Conservation (phyloP, 345 rosid genomes). For the Moricandia arvensis region DNA sequence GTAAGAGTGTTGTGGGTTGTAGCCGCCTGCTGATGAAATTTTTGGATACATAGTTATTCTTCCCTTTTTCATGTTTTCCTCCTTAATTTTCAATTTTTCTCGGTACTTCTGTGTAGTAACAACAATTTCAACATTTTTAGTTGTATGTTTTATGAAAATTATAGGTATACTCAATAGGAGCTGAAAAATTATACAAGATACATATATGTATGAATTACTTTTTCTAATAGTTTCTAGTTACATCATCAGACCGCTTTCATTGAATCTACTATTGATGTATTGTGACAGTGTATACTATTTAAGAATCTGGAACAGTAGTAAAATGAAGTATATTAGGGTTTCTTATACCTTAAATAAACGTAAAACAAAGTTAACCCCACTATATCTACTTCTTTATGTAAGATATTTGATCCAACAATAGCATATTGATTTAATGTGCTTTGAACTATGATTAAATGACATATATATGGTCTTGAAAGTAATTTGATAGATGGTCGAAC, state of each 20-base stretch:
- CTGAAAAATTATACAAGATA: no score
- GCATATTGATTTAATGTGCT: not conserved
- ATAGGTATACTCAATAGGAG: not conserved
- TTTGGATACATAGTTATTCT: constrained; percentile 17
- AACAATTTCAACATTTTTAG: not conserved
- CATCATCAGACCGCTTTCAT: no score
- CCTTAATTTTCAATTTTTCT: constrained; percentile 40
- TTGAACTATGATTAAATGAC: constrained; percentile 1
- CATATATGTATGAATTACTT: no score
- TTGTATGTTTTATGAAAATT: not conserved
- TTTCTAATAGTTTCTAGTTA: no score
- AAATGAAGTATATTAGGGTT: not conserved
- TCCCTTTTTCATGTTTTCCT: not conserved
- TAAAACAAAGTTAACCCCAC: not conserved
- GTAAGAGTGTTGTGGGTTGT: not conserved
- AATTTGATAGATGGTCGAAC: constrained; percentile 34
- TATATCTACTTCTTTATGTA: no score
- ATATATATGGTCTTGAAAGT: not conserved
- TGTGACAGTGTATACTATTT: not conserved
- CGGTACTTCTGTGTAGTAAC: constrained; percentile 55
- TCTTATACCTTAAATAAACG: not conserved
- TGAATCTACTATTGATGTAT: no score
- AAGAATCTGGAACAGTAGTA: not conserved
- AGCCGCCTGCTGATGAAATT: constrained; percentile 24
- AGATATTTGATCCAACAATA: not conserved